These are phyloP conservation scores for Polyporus arcularius DNA, from an alignment of 768 basidiomycete genomes.

Conservation along the genomic window DNA sequence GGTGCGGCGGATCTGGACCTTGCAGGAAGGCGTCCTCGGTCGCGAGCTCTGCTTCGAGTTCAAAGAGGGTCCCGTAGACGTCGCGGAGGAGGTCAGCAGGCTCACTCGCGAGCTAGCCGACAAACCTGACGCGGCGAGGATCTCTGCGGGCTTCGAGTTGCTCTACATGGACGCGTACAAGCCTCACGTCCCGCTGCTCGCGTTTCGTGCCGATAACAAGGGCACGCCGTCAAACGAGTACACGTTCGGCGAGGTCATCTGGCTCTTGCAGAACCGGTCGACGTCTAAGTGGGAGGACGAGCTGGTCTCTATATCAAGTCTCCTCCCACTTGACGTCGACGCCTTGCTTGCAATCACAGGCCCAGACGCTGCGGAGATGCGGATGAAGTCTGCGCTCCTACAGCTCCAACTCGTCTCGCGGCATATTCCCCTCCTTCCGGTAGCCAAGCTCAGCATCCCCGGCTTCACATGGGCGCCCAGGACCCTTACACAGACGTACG, in stretches of 20 bases:
- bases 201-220: neutral
- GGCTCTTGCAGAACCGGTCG: constrained; percentile 2
- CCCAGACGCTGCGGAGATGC: constrained; percentile 1
- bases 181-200: neutral
- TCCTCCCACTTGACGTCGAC: constrained; percentile 1
- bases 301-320: constrained; percentile 8
- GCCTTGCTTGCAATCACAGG: neutral
- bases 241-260: neutral
- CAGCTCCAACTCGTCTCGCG: neutral
- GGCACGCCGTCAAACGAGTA: neutral
- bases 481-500: neutral
- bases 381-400: constrained; percentile 8
- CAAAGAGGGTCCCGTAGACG: constrained; percentile 1
- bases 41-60: constrained; percentile 16
- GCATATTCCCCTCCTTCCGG: neutral
- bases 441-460: neutral
- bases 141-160: neutral
- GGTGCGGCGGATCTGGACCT: constrained; percentile 16
- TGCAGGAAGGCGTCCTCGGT: constrained; percentile 15
- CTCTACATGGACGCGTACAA: neutral
- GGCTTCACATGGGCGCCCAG: constrained; percentile 1
- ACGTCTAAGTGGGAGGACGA: constrained; percentile 15
- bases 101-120: neutral
- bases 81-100: neutral
- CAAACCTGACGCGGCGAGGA: neutral